These are phyloP conservation scores for Aspergillus heteromorphus DNA, from an alignment of 495 filamentous ascomycete species.

Conservation along the genomic window DNA sequence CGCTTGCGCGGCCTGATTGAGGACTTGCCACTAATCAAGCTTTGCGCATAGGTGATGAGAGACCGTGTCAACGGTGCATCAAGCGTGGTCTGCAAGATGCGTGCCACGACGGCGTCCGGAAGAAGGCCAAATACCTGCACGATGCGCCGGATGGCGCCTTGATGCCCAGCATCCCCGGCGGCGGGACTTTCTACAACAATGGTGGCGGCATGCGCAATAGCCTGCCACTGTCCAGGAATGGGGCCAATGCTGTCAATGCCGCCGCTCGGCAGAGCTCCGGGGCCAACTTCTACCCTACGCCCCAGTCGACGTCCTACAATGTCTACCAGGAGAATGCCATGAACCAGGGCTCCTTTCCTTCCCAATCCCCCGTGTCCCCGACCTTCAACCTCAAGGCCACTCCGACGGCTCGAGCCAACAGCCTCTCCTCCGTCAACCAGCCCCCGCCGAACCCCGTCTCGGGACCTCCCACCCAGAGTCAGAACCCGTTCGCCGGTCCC, in stretches of 20 bases:
- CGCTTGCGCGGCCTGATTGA: background rate
- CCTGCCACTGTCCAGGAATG: conserved; percentile 29
- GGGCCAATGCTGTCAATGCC: conserved; percentile 23
- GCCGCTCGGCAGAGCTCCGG: conserved; percentile 20
- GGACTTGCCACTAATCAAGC: conserved; percentile 1
- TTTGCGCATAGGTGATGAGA: conserved; percentile 63
- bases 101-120: conserved; percentile 93
- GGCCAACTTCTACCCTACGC: conserved; percentile 31
- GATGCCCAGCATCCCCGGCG: conserved; percentile 46
- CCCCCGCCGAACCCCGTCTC: conserved; percentile 30
- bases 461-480: conserved; percentile 26
- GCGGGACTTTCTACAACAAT: conserved; percentile 43
- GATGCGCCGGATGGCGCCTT: conserved; percentile 81
- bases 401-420: conserved; percentile 34
- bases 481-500: conserved; percentile 49
- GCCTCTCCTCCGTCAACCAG: conserved; percentile 30
- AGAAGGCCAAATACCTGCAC: conserved; percentile 98
- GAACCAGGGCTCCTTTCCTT: conserved; percentile 50
- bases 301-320: conserved; percentile 36
- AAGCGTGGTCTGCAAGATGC: conserved; percentile 84
- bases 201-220: conserved; percentile 19
- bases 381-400: conserved; percentile 50
- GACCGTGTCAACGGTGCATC: conserved; percentile 89
- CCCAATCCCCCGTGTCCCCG: conserved; percentile 66
- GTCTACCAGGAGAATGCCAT: conserved; percentile 36